Percentiles rank a stretch among this genome's conserved stretches.
Conservation (phyloP, 2,329 filamentous ascomycete species). For the Monascus ruber region DNA sequence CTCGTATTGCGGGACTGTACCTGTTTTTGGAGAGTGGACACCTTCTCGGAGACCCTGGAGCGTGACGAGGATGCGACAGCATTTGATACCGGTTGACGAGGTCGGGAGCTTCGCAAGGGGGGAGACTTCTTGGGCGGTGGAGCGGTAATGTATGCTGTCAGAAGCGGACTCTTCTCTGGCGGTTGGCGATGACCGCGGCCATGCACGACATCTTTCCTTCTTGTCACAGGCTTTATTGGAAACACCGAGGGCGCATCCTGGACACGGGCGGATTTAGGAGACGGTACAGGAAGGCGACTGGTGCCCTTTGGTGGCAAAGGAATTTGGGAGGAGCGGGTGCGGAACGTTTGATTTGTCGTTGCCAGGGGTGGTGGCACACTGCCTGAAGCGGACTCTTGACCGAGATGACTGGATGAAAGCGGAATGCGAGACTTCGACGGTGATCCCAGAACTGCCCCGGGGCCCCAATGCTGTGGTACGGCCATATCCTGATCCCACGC, state of each 20-base stretch:
- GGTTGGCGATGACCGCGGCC: conserved; percentile 23
- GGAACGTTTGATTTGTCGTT: conserved; percentile 22
- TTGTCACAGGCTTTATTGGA: conserved; percentile 20
- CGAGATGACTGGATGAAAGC: conserved; percentile 29
- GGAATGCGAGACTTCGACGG: conserved; percentile 36
- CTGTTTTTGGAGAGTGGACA: conserved; percentile 32
- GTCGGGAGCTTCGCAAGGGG: conserved; percentile 66
- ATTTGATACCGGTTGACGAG: conserved; percentile 65
- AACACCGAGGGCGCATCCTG: conserved; percentile 17
- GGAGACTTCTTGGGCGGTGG: conserved; percentile 65
- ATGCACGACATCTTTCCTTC: conserved; percentile 21
- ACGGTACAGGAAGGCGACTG: conserved; percentile 32
- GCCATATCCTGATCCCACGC: conserved; percentile 24
- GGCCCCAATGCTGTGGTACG: conserved; percentile 15
- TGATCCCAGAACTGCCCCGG: conserved; percentile 14
- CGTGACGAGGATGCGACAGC: conserved; percentile 62
- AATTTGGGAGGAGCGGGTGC: conserved; percentile 16
- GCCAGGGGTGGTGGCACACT: conserved; percentile 26
- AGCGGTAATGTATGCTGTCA: conserved; percentile 64
- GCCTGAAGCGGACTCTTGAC: conserved; percentile 30
- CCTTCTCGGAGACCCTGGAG: conserved; percentile 51
- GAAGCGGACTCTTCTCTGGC: conserved; percentile 43
- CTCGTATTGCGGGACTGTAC: conserved; percentile 20
- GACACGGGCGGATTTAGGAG: conserved; percentile 17
- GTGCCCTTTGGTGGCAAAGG: conserved; percentile 27